phyloP scores from a whole-genome alignment of 1,284 basidiomycete genomes.

The Tylopilus sp. region DNA sequence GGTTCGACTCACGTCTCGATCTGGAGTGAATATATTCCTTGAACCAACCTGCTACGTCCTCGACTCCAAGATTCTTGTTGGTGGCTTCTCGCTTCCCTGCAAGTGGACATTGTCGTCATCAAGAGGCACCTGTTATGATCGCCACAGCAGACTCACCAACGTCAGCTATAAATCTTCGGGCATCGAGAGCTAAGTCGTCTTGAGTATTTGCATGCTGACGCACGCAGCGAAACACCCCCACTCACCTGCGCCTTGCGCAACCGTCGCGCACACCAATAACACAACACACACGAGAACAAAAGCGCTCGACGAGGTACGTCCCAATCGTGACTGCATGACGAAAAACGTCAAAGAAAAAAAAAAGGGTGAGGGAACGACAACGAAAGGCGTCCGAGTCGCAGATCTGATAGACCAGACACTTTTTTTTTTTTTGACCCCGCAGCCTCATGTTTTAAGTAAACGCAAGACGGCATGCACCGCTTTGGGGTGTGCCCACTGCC shows the following conservation, averaged over 20 bases:
- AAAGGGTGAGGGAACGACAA: too few relatives aligned
- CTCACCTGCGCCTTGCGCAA: constrained; percentile 28
- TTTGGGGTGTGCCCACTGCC: background rate
- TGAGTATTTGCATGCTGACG: constrained; percentile 3
- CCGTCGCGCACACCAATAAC: constrained; percentile 15
- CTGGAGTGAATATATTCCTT: background rate
- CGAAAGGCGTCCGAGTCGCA: too few relatives aligned
- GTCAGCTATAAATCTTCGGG: background rate
- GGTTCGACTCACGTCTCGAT: background rate
- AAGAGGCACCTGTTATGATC: background rate
- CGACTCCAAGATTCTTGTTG: background rate
- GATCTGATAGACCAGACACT: background rate
- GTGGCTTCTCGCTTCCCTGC: background rate
- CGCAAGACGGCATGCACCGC: background rate
- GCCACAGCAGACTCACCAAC: constrained; percentile 9
- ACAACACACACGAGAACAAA: constrained; percentile 1
- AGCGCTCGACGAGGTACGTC: background rate
- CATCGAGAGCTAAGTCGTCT: constrained; percentile 16
- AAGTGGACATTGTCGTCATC: background rate
- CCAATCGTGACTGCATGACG: constrained; percentile 13
- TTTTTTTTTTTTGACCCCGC: background rate
- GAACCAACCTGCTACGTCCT: background rate
- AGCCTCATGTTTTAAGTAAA: constrained; percentile 10
- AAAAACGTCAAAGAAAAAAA: background rate
- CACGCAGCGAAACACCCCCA: background rate